phyloP scores from a whole-genome alignment of 345 rosid genomes.

The Syzygium grande region DNA sequence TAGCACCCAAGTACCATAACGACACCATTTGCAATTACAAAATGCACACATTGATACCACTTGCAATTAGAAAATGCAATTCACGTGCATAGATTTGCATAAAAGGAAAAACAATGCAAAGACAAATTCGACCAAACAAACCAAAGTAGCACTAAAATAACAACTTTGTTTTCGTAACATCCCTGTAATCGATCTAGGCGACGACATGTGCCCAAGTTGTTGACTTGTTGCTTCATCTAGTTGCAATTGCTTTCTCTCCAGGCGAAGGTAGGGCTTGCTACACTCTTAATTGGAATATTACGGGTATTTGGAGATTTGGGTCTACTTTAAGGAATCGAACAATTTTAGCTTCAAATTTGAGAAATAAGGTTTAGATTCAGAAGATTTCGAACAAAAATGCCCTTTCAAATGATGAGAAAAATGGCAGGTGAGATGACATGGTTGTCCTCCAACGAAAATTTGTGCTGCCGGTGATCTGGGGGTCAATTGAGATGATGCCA shows the following conservation, averaged over 20 bases:
- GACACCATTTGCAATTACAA: background rate
- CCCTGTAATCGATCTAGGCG: background rate
- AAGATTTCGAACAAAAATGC: background rate
- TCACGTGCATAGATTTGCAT: background rate
- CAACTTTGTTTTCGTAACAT: background rate
- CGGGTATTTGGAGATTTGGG: background rate
- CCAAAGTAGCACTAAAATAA: background rate
- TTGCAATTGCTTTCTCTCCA: background rate
- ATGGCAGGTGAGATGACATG: background rate
- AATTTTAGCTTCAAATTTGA: background rate
- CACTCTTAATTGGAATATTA: background rate
- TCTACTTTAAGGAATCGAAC: background rate
- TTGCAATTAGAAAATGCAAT: background rate
- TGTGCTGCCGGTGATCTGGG: background rate
- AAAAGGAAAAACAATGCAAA: background rate
- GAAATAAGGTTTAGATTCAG: background rate
- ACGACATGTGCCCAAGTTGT: background rate
- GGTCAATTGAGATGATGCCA: background rate
- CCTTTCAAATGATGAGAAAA: background rate
- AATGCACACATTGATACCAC: background rate
- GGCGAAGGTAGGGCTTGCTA: background rate
- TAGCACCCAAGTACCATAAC: background rate
- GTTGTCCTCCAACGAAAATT: background rate
- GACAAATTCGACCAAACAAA: background rate
- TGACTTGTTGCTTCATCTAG: background rate